These are phyloP conservation scores for Viridothelium virens DNA, from an alignment of 495 filamentous ascomycete genomes.

Conservation along the genomic window DNA sequence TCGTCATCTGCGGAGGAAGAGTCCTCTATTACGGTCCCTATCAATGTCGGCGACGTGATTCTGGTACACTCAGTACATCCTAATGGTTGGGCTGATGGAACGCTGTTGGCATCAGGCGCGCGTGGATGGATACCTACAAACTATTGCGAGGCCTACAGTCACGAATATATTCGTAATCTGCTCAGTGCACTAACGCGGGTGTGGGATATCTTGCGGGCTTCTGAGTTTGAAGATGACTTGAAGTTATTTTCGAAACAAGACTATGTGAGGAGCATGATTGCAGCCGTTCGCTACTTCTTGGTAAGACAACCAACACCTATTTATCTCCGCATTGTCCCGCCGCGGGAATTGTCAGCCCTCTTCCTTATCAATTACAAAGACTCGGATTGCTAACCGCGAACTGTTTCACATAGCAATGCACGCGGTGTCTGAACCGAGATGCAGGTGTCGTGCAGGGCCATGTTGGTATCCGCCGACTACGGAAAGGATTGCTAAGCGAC, in stretches of 20 bases:
- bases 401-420: slow-evolving; percentile 58
- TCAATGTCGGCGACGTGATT: slow-evolving; percentile 86
- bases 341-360: neutral
- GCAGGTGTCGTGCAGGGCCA: slow-evolving; percentile 62
- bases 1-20: slow-evolving; percentile 57
- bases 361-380: slow-evolving; percentile 2
- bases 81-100: slow-evolving; percentile 98
- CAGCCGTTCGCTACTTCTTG: slow-evolving; percentile 81
- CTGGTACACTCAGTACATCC: slow-evolving; percentile 95
- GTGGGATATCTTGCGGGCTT: slow-evolving; percentile 79
- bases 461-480: slow-evolving; percentile 66
- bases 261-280: slow-evolving; percentile 85
- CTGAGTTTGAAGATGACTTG: slow-evolving; percentile 51
- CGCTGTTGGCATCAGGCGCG: slow-evolving; percentile 76
- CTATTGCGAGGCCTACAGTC: slow-evolving; percentile 92
- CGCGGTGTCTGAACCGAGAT: slow-evolving; percentile 79
- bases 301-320: slow-evolving; percentile 46
- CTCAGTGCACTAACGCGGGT: slow-evolving; percentile 82
- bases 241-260: slow-evolving; percentile 77
- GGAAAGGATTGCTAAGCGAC: slow-evolving; percentile 82
- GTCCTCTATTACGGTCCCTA: slow-evolving; percentile 61
- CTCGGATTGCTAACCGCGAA: neutral
- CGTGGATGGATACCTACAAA: slow-evolving; percentile 98
- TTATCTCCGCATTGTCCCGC: neutral
- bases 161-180: slow-evolving; percentile 72